Evolutionary conservation across 495 filamentous ascomycete species (phyloP).

Genomic region (Penicillium dipodomyicola): DNA sequence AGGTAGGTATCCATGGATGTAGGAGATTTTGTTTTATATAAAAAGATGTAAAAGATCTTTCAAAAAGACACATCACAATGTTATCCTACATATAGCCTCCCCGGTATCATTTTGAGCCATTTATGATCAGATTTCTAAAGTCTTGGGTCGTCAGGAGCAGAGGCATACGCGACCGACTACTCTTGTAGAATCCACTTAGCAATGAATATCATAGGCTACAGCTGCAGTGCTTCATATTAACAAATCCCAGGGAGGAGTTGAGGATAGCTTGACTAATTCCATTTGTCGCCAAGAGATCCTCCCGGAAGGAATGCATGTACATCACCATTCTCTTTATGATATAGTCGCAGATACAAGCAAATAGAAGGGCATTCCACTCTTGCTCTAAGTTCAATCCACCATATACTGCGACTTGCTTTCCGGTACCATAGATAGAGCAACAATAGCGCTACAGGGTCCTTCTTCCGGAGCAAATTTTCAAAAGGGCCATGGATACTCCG

Average conservation of each 20-base stretch:
- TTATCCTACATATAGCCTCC: no score
- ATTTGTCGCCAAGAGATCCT: not conserved
- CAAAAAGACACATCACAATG: no score
- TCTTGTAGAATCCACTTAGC: no score
- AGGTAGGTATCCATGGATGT: no score
- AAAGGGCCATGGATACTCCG: not conserved
- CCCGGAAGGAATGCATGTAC: not conserved
- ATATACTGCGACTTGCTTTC: conserved; percentile 37
- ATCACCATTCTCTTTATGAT: not conserved
- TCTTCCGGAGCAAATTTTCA: conserved; percentile 11
- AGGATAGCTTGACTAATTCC: not conserved
- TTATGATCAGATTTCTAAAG: no score
- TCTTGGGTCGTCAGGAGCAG: no score
- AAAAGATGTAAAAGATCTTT: no score
- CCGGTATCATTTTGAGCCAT: no score
- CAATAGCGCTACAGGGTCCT: conserved; percentile 43
- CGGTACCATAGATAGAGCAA: conserved; percentile 49
- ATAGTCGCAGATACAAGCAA: not conserved
- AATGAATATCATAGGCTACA: no score
- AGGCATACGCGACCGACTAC: no score
- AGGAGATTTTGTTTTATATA: no score
- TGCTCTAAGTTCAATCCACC: conserved; percentile 45
- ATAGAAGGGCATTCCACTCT: not conserved
- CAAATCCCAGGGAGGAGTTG: not conserved
- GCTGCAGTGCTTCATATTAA: not conserved